A percentile compares a stretch with the other conserved stretches of the same genome.
Conservation (phyloP, 1,139 yeast species). For the Groenewaldozyma sp. region DNA sequence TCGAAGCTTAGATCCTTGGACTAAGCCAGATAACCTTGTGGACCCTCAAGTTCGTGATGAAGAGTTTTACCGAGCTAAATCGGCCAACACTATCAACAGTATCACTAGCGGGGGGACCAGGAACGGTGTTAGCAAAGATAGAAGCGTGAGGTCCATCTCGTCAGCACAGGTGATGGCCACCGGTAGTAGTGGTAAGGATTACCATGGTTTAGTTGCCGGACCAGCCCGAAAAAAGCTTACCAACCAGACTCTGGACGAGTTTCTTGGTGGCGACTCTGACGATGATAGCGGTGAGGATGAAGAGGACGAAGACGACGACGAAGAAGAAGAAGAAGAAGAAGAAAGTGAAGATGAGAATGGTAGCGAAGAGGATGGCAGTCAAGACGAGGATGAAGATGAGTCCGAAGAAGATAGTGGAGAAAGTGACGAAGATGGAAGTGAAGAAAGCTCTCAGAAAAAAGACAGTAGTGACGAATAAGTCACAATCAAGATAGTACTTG, state of each 20-base stretch:
- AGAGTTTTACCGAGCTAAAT: conserved; percentile 4
- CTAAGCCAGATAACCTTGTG: conserved; percentile 19
- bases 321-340: conserved; percentile 19
- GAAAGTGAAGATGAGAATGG: conserved; percentile 13
- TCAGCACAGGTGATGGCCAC: not conserved
- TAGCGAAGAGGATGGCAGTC: conserved; percentile 13
- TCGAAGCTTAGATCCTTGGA: conserved; percentile 27
- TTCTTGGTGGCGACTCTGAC: conserved; percentile 49
- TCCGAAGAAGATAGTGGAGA: conserved; percentile 17
- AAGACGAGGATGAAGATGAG: conserved; percentile 19
- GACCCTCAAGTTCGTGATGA: conserved; percentile 27
- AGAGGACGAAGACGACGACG: conserved; percentile 16
- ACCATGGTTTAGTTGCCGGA: conserved; percentile 11
- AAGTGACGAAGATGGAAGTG: conserved; percentile 23
- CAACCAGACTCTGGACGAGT: conserved; percentile 76
- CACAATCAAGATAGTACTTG: too few relatives aligned
- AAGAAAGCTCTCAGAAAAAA: conserved; percentile 11
- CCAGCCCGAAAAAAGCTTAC: conserved; percentile 35
- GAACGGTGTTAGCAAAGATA: not conserved
- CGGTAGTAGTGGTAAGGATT: not conserved
- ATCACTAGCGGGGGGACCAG: conserved; percentile 3
- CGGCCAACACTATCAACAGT: too few relatives aligned
- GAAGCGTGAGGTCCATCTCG: not conserved
- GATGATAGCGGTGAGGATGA: conserved; percentile 22
- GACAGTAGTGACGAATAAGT: not conserved